These are phyloP conservation scores for Penicillium sp. DNA, from an alignment of 2,329 filamentous ascomycete species.

Conservation along the genomic window DNA sequence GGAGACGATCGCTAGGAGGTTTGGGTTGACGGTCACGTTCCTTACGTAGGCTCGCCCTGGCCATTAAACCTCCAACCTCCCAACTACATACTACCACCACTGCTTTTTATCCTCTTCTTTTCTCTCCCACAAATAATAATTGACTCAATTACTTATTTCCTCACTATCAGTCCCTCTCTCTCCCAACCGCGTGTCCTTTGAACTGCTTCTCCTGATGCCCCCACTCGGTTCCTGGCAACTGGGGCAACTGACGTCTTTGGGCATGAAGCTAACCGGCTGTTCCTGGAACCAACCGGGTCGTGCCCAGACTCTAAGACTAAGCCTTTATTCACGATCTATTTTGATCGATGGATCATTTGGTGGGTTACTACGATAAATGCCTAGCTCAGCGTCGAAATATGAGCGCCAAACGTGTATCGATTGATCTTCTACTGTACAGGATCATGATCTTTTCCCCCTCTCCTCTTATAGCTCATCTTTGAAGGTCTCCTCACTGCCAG, in stretches of 20 bases:
- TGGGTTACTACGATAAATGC: neutral
- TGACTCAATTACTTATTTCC: neutral
- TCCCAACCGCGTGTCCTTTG: slow-evolving; percentile 1
- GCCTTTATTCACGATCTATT: slow-evolving; percentile 2
- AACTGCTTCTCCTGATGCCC: slow-evolving; percentile 12
- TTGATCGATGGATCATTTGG: neutral
- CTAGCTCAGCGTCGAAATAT: too few relatives aligned
- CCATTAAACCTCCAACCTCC: too few relatives aligned
- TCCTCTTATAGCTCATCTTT: slow-evolving; percentile 46
- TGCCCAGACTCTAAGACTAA: neutral
- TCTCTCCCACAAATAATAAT: neutral
- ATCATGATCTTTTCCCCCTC: neutral
- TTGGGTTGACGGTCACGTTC: slow-evolving; percentile 31
- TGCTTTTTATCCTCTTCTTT: neutral
- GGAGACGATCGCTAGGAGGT: slow-evolving; percentile 32
- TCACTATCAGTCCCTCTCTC: neutral
- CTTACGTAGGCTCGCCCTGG: slow-evolving; percentile 24
- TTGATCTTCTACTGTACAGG: slow-evolving; percentile 24
- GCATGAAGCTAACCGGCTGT: slow-evolving; percentile 31
- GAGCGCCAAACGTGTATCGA: slow-evolving; percentile 16
- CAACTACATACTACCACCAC: neutral
- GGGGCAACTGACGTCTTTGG: slow-evolving; percentile 34
- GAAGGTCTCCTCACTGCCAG: slow-evolving; percentile 49
- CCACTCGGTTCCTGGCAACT: slow-evolving; percentile 28
- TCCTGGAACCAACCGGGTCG: slow-evolving; percentile 4